Base-by-base conservation (phyloP, 2,329 filamentous ascomycete species). In the Endothia cerciana region DNA sequence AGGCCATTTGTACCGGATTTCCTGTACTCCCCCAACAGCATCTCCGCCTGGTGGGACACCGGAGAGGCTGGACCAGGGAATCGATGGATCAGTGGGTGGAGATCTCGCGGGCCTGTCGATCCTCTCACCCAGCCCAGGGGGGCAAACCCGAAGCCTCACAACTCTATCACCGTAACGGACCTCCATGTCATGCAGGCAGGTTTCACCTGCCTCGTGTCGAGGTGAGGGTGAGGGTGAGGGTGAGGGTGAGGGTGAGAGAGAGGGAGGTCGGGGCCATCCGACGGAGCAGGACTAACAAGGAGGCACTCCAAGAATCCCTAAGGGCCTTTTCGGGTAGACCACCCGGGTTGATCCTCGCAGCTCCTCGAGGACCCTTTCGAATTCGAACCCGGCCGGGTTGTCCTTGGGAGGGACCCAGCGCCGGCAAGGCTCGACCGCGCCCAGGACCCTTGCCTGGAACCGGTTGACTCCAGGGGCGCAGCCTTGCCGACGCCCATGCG, bases 1-100 rank as follows among this genome's bases (percentile, higher is more conserved):
- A 45, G 22, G 56, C 17, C 56, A 22, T 45, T 22, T n/a, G 22
- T 30, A 59, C 56, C 25, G 56, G 17, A 45, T 30, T 30, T 43
- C 22, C 5, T 19, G 56, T 43, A 13, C 25, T 13, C 33, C 56
- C 56, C 56, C 56, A n/a, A 59, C 40, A 45, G 56, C 13, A 45
- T 59, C 56, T 59, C 56, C 56, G 56, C 36, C 56, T 13, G 56
- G 36, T 43, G 13, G 40, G 56, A 43, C 40, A 59, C 28, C n/a
- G 40, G 25, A 59, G 47, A 51, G 47, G 47, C 47, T 51, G 47
- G 47, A 51, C 47, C 47, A 51, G 47, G 47, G 47, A 22, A 25
- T 22, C 47, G 47, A 28, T 25, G 47, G 47, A 51, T 51, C 47
- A 22, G 5, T 11, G 30, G 30, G 51, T 55, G 51, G 51, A 36